Evolutionary conservation across 805 yeast species (phyloP).

Genomic region (Starmera pachycereana): DNA sequence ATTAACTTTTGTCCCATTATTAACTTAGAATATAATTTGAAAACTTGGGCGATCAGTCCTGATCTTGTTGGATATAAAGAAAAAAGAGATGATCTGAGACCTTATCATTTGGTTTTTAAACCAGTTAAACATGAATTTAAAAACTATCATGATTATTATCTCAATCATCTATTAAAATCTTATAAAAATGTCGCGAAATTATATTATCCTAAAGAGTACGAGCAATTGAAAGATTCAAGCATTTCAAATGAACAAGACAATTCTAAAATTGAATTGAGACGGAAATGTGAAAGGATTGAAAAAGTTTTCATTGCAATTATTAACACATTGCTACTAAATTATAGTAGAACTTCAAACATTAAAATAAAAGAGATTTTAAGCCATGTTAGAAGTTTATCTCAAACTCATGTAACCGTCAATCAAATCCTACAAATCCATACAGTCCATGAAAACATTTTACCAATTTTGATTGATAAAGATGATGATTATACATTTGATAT

Average conservation of each 20-base stretch:
- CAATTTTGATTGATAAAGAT: constrained; percentile 8
- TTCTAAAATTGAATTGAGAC: background rate
- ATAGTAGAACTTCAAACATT: constrained; percentile 11
- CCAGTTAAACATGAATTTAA: constrained; percentile 32
- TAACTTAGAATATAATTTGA: constrained; percentile 24
- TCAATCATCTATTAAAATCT: background rate
- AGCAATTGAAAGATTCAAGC: constrained; percentile 20
- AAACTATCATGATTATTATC: constrained; percentile 15
- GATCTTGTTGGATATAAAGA: constrained; percentile 21
- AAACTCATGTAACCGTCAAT: constrained; percentile 2
- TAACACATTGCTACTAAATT: constrained; percentile 7
- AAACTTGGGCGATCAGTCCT: constrained; percentile 22
- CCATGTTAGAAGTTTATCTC: constrained; percentile 8
- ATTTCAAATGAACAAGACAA: constrained; percentile 3
- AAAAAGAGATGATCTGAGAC: constrained; percentile 27
- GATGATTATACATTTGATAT: constrained; percentile 12
- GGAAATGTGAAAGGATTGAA: background rate
- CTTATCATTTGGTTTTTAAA: constrained; percentile 22
- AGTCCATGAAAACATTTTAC: constrained; percentile 13
- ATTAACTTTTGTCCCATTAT: constrained; percentile 34
- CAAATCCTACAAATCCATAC: constrained; percentile 10
- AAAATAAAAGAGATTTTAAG: constrained; percentile 7
- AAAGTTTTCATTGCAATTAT: constrained; percentile 10
- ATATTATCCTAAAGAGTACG: background rate
- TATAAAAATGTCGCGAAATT: background rate